Evolutionary conservation across 441 rosid species (phyloP), one percentile per base, ranked within the genome.

Genomic region (Bocquillonia castaneifolia): DNA sequence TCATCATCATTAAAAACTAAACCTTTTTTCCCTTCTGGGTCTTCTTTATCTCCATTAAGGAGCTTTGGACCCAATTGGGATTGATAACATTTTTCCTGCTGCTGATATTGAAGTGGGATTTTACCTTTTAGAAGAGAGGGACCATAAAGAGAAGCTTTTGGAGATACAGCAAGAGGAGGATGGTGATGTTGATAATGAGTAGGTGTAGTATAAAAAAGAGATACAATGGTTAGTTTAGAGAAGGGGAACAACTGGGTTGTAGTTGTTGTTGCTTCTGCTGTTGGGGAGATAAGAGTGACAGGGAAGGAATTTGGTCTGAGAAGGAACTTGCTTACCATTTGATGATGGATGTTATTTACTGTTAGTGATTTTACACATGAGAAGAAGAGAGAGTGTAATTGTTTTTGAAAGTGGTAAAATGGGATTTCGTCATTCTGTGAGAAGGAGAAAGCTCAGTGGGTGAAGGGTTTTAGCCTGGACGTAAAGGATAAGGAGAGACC

Each of bases 51-150:
- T 37, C 29, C 63, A n/a, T 61, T 72, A 28, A 32, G 58, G 23
- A 18, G 22, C 29, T 54, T 15, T 36, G 51, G n/a, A 51, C 13
- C 62, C 17, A 22, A 52, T 31, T 53, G 72, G 57, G 71, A 32
- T 15, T 40, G 71, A 42, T 9, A 26, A 20, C 31, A n/a, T 63
- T 66, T 40, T 26, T 66, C 69, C 50, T 61, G 66, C 8, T 58
- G 70, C 1, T 37, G 50, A 25, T 65, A 32, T 18, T 37, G 51
- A 58, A 60, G 58, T n/a, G 83, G 84, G 66, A 34, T 73, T 66
- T 68, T 75, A 45, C 97, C 94, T 80, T 84, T 90, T n/a, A 32
- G 77, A 57, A 91, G 88, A 64, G 92, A 86, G 32, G 97, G 94
- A 3, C 94, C 97, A 61, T 90, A 88, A 1, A 85, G 83, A 22